Base-by-base conservation (phyloP, 1,284 basidiomycete species). In the Trichosporon asahii region DNA sequence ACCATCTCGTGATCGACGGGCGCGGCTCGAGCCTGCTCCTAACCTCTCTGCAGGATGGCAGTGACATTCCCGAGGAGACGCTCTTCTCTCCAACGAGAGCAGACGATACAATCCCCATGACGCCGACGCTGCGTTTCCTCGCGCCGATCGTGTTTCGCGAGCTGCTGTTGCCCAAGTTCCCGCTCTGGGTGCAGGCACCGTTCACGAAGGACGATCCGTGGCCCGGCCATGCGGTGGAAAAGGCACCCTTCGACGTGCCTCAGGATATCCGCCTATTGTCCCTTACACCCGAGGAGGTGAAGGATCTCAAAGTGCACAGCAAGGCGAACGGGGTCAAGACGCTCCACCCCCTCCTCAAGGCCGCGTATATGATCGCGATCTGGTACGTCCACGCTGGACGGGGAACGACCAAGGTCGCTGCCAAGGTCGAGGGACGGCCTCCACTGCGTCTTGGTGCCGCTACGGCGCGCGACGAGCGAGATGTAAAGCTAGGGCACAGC, bases 331-430 rank as follows among this genome's bases (percentile, higher is more conserved):
- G 74, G 15, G 73, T 80, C 6, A 53, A 37, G 4, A 80, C 80
- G 0, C 73, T 83, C 0, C 80, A 82, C 66, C 76, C 79, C 0
- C 57, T 80, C 15, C 61, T 83, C 33, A 74, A 77, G 61, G 68
- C 74, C 11, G 75, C 76, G 0, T 79, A 70, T 44, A 37, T 73
- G 27, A 70, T 72, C 8, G 75, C 79, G 9, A 69, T 81, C 14
- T 79, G 78, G 76, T 49, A 65, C 64, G 35, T 74, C 3, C 40
- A 64, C 61, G 3, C 46, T 65, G 44, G 4, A 9, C 31, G 57
- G 14, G 57, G 57, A 5, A 61, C 57, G 57, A 31, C 27, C 5
- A 61, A 61, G 27, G 29, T n/a, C 3, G 21, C 57, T 4, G 27
- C 29, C 4, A n/a, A 61, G 49, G 9, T n/a, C 18, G 57, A 61